Base-by-base conservation (phyloP, 805 yeast species). In the Yamadazyma nakazawae region DNA sequence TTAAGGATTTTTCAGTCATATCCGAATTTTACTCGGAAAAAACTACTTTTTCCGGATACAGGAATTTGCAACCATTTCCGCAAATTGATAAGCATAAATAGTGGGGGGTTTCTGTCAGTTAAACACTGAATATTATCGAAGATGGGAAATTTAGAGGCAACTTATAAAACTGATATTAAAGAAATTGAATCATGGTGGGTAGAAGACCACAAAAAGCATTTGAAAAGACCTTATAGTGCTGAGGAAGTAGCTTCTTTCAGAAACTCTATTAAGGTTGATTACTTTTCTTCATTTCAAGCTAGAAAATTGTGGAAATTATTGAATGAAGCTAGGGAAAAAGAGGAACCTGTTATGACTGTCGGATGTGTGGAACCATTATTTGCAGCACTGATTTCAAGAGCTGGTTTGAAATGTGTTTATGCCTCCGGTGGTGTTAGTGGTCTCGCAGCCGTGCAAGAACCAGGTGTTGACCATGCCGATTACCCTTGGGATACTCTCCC, bases 401-500 rank as follows among this genome's bases (percentile, higher is more conserved):
- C 77, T 21, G 52, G 52, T 50, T 79, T 79, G 55, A 80, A 76
- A 55, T 78, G 70, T 17, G 69, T 74, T 7, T 83, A 76, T 57
- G 75, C 78, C 30, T 76, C 82, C 26, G 86, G 86, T 0, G 82
- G 82, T 81, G 87, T 82, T 2, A 69, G 80, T 18, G 73, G 78
- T 1, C 56, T 81, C 50, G 80, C 83, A 8, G 72, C 83, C 3
- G 81, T 85, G 2, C 76, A 80, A 55, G 86, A 82, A 53, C 83
- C 80, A 2, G 74, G 81, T 2, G 84, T 85, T 1, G 87, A 82
- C 56, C 79, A 80, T 59, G 87, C 85, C 17, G 87, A 82, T 58
- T 82, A 82, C 56, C 86, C 87, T 0, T 81, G 81, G 54, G 81
- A 81, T 53, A 82, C 87, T 0, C 84, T 82, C 2, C 87, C 87